Evolutionary conservation across 148 eudicot species (phyloP).

Genomic region (Chenopodium suecicum): DNA sequence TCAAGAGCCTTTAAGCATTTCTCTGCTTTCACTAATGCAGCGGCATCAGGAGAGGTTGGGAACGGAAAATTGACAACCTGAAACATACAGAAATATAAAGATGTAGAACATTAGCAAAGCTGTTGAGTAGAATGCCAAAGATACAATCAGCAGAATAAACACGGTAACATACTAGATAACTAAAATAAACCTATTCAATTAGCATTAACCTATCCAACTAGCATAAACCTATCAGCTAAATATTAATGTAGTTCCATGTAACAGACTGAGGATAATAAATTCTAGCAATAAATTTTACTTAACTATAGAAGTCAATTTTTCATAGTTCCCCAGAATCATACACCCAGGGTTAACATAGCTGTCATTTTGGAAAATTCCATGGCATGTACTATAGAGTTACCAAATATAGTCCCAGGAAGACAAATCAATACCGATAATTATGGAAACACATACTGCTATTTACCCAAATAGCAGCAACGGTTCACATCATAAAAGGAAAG

Average conservation of each 20-base stretch:
- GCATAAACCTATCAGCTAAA: neutral
- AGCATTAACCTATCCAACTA: neutral
- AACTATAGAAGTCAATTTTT: neutral
- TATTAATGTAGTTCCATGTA: neutral
- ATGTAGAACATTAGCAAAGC: neutral
- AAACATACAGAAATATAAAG: slow-evolving; percentile 8
- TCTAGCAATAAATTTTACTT: neutral
- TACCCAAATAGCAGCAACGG: neutral
- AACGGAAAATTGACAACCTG: slow-evolving; percentile 89
- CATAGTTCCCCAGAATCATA: too few species aligned
- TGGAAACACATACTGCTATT: neutral
- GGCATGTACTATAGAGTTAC: neutral
- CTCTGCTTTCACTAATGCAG: slow-evolving; percentile 67
- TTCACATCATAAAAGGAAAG: too few species aligned
- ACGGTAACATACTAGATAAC: neutral
- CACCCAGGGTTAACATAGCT: too few species aligned
- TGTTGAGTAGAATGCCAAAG: neutral
- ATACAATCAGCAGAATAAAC: neutral
- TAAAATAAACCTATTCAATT: neutral
- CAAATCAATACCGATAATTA: too few species aligned
- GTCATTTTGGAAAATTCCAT: neutral
- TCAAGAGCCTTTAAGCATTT: slow-evolving; percentile 74
- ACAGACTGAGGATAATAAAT: neutral
- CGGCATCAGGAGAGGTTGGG: slow-evolving; percentile 76
- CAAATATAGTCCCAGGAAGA: too few species aligned